phyloP scores from a whole-genome alignment of 768 basidiomycete species.

The Podaxis sp. region DNA sequence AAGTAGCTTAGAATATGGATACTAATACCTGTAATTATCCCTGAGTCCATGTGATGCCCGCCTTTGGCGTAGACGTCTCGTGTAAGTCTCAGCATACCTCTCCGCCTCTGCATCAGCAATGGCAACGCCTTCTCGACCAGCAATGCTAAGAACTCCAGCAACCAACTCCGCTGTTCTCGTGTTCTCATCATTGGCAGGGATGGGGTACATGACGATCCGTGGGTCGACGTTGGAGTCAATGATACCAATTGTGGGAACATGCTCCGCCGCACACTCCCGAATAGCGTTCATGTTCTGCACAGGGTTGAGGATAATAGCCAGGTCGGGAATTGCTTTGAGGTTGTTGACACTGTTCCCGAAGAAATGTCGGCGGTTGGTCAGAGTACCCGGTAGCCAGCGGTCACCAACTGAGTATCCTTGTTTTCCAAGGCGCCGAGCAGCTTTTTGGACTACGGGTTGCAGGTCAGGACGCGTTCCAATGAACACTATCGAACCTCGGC shows the following conservation, averaged over 20 bases:
- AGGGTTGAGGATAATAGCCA: slow-evolving; percentile 90
- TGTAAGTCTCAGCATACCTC: slow-evolving; percentile 24
- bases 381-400: slow-evolving; percentile 91
- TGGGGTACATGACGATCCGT: slow-evolving; percentile 94
- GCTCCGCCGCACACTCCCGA: slow-evolving; percentile 83
- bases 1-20: slow-evolving; percentile 17
- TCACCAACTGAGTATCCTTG: slow-evolving; percentile 86
- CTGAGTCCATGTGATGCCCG: slow-evolving; percentile 12
- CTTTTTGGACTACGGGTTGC: slow-evolving; percentile 67
- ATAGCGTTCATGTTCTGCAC: slow-evolving; percentile 80
- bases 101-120: slow-evolving; percentile 29
- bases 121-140: slow-evolving; percentile 69
- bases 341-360: slow-evolving; percentile 56
- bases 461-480: slow-evolving; percentile 85
- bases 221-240: slow-evolving; percentile 96
- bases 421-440: slow-evolving; percentile 71
- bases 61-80: slow-evolving; percentile 21
- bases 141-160: slow-evolving; percentile 85
- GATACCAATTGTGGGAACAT: slow-evolving; percentile 92
- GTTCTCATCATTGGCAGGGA: slow-evolving; percentile 97
- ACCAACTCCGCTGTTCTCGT: slow-evolving; percentile 87
- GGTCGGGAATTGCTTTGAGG: slow-evolving; percentile 71
- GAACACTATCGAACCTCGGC: slow-evolving; percentile 84
- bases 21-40: slow-evolving; percentile 15
- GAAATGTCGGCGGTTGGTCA: slow-evolving; percentile 80